Percentiles rank a stretch among this genome's conserved stretches.
phyloP scores from a whole-genome alignment of 2,329 filamentous ascomycete species.

The Onygenales sp. region DNA sequence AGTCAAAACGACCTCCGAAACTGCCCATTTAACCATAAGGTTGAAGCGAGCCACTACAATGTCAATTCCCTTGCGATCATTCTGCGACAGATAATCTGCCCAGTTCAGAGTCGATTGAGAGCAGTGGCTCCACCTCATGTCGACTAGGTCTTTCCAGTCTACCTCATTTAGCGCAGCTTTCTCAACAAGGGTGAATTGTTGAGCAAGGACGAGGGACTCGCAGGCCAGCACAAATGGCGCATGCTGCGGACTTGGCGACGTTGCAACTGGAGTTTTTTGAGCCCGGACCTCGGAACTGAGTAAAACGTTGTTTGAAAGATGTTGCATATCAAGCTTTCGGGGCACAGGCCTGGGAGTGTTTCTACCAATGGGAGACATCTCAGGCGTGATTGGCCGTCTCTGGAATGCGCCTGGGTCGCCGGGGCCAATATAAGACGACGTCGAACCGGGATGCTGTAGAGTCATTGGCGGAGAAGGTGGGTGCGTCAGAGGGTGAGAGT shows the following conservation, averaged over 20 bases:
- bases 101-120: conserved; percentile 46
- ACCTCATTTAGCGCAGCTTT: conserved; percentile 57
- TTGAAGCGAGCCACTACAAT: conserved; percentile 59
- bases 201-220: conserved; percentile 50
- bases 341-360: conserved; percentile 11
- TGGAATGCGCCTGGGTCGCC: conserved; percentile 23
- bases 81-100: conserved; percentile 50
- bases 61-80: conserved; percentile 51
- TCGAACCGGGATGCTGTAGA: conserved; percentile 27
- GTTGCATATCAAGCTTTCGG: conserved; percentile 18
- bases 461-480: conserved; percentile 39
- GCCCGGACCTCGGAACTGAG: conserved; percentile 23
- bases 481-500: conserved; percentile 36
- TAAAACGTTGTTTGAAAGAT: conserved; percentile 24
- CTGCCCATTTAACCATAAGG: conserved; percentile 56
- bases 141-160: conserved; percentile 57
- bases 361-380: conserved; percentile 25
- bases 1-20: conserved; percentile 54
- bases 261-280: neutral
- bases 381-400: conserved; percentile 32
- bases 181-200: conserved; percentile 57
- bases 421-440: conserved; percentile 23
- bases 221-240: conserved; percentile 55
- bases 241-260: conserved; percentile 30
- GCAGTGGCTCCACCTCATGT: conserved; percentile 52